Evolutionary conservation across 495 filamentous ascomycete genomes (phyloP).

Genomic region (Parathielavia appendiculata): DNA sequence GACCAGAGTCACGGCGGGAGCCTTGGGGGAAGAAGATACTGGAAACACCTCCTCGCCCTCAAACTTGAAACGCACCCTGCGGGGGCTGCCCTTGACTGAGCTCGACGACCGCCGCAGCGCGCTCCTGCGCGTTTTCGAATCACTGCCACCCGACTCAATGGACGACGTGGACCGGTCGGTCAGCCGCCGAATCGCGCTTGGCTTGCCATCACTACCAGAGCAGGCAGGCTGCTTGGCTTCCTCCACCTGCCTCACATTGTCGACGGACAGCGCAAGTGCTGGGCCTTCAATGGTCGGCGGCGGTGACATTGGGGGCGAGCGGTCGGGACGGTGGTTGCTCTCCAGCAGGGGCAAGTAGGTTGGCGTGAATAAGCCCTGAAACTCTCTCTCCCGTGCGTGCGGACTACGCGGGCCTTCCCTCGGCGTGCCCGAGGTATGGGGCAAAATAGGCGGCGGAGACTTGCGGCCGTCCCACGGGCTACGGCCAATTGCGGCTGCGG

Average conservation of each 20-base stretch:
- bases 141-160: constrained; percentile 39
- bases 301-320: constrained; percentile 25
- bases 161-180: constrained; percentile 41
- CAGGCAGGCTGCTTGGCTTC: constrained; percentile 23
- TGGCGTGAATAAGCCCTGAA: constrained; percentile 57
- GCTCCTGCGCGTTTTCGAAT: constrained; percentile 39
- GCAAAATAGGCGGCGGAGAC: constrained; percentile 42
- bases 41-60: constrained; percentile 50
- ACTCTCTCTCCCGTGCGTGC: constrained; percentile 52
- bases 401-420: constrained; percentile 37
- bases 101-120: constrained; percentile 47
- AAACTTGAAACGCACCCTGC: constrained; percentile 51
- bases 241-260: constrained; percentile 27
- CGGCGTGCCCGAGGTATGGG: constrained; percentile 34
- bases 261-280: constrained; percentile 18
- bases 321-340: constrained; percentile 31
- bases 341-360: constrained; percentile 56
- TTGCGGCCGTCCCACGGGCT: constrained; percentile 30
- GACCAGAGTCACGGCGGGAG: constrained; percentile 6
- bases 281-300: constrained; percentile 16
- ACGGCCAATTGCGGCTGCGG: constrained; percentile 23
- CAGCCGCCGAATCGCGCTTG: constrained; percentile 20
- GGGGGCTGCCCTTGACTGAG: constrained; percentile 45
- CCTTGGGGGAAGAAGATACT: constrained; percentile 40
- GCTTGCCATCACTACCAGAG: constrained; percentile 7